phyloP scores from a whole-genome alignment of 805 yeast genomes.

The Saccharomycopsis synnaedendra region DNA sequence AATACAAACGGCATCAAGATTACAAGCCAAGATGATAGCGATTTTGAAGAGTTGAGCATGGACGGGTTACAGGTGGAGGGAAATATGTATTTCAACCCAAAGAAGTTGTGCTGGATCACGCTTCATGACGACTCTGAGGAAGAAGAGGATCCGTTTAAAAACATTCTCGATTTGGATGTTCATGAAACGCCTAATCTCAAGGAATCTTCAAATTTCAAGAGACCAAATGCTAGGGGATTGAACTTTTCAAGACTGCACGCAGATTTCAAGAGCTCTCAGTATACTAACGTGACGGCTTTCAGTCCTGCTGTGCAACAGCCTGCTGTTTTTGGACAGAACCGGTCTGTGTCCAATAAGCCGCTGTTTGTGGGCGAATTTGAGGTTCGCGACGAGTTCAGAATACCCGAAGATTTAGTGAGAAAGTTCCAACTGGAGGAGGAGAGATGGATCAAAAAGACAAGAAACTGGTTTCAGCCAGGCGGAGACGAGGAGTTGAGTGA shows the following conservation, averaged over 20 bases:
- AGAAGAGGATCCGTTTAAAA: slow-evolving; percentile 16
- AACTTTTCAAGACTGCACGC: not conserved
- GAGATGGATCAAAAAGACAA: slow-evolving; percentile 23
- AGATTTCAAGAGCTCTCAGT: not conserved
- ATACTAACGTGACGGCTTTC: too few relatives aligned
- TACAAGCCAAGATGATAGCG: slow-evolving; percentile 11
- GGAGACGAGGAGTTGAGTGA: slow-evolving; percentile 9
- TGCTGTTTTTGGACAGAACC: too few relatives aligned
- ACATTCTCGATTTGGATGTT: slow-evolving; percentile 13
- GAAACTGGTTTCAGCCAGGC: slow-evolving; percentile 23
- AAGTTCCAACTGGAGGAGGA: slow-evolving; percentile 23
- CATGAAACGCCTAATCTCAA: not conserved
- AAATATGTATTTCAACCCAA: slow-evolving; percentile 16
- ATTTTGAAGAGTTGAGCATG: slow-evolving; percentile 13
- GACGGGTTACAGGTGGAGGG: slow-evolving; percentile 17
- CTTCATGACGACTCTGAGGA: not conserved
- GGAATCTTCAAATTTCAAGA: not conserved
- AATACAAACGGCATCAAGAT: slow-evolving; percentile 3
- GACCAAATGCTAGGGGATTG: not conserved
- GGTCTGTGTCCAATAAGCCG: too few relatives aligned
- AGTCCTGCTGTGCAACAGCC: too few relatives aligned
- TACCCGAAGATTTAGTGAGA: slow-evolving; percentile 19
- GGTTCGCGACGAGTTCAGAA: slow-evolving; percentile 23
- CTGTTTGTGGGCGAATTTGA: slow-evolving; percentile 2
- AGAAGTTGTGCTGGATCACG: slow-evolving; percentile 15